Evolutionary conservation across 2,329 filamentous ascomycete species (phyloP), one percentile per base, ranked within the genome.

Genomic region (Colletotrichum sp.): DNA sequence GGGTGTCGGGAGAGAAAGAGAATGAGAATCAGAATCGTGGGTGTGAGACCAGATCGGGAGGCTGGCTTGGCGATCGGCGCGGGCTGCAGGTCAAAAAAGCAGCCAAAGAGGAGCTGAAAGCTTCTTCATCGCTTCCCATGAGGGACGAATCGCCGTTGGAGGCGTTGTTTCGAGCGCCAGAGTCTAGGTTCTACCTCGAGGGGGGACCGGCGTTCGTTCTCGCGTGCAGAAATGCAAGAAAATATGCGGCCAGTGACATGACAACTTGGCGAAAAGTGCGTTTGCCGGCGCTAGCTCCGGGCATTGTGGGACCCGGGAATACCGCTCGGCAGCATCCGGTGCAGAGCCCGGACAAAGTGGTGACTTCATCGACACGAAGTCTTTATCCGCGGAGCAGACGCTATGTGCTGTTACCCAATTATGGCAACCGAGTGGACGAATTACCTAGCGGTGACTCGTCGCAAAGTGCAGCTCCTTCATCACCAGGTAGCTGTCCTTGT

Each of bases 301-400:
- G 14, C 13, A 9, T 36, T 61, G 72, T 72, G 68, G 72, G 68
- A 73, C 72, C 58, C 65, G 71, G 69, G 56, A 75, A 73, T 75
- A 64, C n/a, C 43, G 26, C 26, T 14, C 55, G 55, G 66, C 48
- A 64, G 63, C 43, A 26, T 59, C 72, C 72, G 75, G 64, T 30
- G 38, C 14, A 65, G 24, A 34, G 38, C 55, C 68, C 62, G 67
- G 43, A 24, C 38, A 56, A 61, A 76, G 68, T 72, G 75, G 63
- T 76, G 75, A 76, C 75, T 76, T 76, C 75, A 76, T 76, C 63
- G 72, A 66, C 26, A 62, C 30, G 63, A 21, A 73, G 16, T 68
- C 18, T 16, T 34, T 55, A 52, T 18, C 5, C 16, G 21, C 34
- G 61, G 32, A 5, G 26, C 30, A 61, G 58, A 61, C 18, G 18